Evolutionary conservation across 108 stramenopile genomes (phyloP).

Genomic region (Cylindrotheca closterium): DNA sequence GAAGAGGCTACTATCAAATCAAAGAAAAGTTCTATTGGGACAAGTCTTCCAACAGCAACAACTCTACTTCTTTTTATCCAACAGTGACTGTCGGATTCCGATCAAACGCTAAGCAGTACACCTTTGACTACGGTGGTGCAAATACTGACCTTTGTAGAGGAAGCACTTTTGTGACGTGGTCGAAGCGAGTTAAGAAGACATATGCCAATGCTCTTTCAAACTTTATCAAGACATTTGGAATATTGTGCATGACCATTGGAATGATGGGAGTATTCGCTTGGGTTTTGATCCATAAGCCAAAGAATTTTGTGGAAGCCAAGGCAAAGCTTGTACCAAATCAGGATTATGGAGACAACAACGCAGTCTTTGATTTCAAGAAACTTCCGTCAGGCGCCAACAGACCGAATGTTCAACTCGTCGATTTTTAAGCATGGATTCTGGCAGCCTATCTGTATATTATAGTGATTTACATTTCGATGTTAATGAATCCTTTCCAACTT

Average conservation of each 20-base stretch:
- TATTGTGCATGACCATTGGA: constrained; percentile 24
- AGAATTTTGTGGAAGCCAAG: constrained; percentile 9
- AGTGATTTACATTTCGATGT: too few relatives aligned
- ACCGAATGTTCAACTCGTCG: constrained; percentile 18
- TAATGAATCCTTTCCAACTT: too few relatives aligned
- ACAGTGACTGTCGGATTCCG: constrained; percentile 37
- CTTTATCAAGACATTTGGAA: constrained; percentile 45
- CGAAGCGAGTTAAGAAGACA: constrained; percentile 13
- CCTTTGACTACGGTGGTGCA: constrained; percentile 56
- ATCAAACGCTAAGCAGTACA: constrained; percentile 17
- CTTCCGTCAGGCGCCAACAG: constrained; percentile 16
- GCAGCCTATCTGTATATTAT: too few relatives aligned
- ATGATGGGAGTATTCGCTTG: constrained; percentile 27
- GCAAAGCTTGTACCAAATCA: not conserved
- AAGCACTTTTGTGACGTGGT: constrained; percentile 37
- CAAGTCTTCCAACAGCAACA: constrained; percentile 5
- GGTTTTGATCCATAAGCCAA: constrained; percentile 19
- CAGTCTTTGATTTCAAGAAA: constrained; percentile 30
- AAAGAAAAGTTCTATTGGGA: constrained; percentile 36
- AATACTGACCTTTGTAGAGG: constrained; percentile 46
- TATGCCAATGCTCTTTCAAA: constrained; percentile 25
- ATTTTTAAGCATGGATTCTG: constrained; percentile 28
- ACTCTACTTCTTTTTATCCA: constrained; percentile 27
- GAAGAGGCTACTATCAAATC: constrained; percentile 38
- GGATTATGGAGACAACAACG: not conserved